A percentile compares a stretch with the other conserved stretches of the same genome.
Conservation (phyloP, 768 basidiomycete genomes). For the Cystobasidium onofrii region DNA sequence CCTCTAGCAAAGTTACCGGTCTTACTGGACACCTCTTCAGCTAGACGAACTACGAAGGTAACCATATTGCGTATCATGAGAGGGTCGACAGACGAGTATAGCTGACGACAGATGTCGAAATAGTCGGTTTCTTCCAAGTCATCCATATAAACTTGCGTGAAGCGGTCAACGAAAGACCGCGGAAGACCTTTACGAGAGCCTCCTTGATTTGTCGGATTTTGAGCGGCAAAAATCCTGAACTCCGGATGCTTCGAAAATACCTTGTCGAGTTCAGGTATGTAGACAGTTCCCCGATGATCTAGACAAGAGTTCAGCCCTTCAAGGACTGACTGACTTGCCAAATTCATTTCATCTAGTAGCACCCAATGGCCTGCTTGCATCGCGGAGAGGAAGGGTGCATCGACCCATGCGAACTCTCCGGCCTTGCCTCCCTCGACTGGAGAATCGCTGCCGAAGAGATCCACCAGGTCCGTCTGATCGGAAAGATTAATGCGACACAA, state of each 20-base stretch:
- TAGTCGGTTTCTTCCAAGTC: slow-evolving; percentile 73
- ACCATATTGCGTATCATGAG: slow-evolving; percentile 66
- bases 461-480: slow-evolving; percentile 92
- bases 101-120: slow-evolving; percentile 63
- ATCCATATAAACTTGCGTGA: slow-evolving; percentile 92
- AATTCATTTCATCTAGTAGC: slow-evolving; percentile 95
- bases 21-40: slow-evolving; percentile 53
- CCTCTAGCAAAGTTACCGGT: slow-evolving; percentile 53
- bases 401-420: slow-evolving; percentile 94
- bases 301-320: slow-evolving; percentile 94
- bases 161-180: slow-evolving; percentile 93
- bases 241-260: slow-evolving; percentile 78
- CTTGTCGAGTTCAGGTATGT: slow-evolving; percentile 85
- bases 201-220: slow-evolving; percentile 91
- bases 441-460: slow-evolving; percentile 90
- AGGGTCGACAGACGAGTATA: slow-evolving; percentile 59
- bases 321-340: slow-evolving; percentile 89
- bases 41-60: slow-evolving; percentile 63
- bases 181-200: slow-evolving; percentile 95
- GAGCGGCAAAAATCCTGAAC: slow-evolving; percentile 96
- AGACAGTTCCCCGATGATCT: slow-evolving; percentile 90
- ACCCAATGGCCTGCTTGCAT: slow-evolving; percentile 97
- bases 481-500: slow-evolving; percentile 93
- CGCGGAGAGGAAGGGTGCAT: slow-evolving; percentile 88
- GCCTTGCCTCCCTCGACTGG: slow-evolving; percentile 83